A percentile compares a stretch with the other conserved stretches of the same genome.
These are phyloP conservation scores for Discostella stelligeroides DNA, from an alignment of 108 stramenopile species.

Conservation along the genomic window DNA sequence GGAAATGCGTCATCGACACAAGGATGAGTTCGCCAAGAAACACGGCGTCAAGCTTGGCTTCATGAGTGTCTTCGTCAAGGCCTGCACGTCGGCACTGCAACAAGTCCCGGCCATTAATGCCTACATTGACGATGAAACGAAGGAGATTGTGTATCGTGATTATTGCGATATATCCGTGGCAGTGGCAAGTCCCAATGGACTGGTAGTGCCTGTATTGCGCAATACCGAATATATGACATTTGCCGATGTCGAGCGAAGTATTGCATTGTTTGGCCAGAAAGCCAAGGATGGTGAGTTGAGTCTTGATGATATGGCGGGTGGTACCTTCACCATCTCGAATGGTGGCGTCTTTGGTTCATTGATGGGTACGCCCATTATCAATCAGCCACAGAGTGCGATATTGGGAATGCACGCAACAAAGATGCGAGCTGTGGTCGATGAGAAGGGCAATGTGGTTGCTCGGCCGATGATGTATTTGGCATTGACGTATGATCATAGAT, in stretches of 20 bases:
- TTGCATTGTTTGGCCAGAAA: conserved; percentile 95
- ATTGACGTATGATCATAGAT: conserved; percentile 98
- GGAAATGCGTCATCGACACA: conserved; percentile 94
- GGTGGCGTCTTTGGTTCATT: conserved; percentile 99
- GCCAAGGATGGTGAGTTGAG: conserved; percentile 89
- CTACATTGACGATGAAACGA: conserved; percentile 96
- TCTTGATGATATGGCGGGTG: conserved; percentile 99
- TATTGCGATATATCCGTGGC: conserved; percentile 98
- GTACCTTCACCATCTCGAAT: conserved; percentile 99
- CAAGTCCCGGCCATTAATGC: conserved; percentile 98
- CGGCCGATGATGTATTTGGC: conserved; percentile 99
- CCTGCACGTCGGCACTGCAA: conserved; percentile 90
- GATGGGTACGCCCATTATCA: conserved; percentile 99
- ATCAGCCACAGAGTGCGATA: conserved; percentile 99
- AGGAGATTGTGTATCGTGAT: conserved; percentile 99
- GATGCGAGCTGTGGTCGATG: conserved; percentile 95
- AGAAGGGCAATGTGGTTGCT: conserved; percentile 95
- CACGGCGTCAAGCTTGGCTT: conserved; percentile 99
- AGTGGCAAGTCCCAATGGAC: conserved; percentile 94
- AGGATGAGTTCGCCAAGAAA: conserved; percentile 95
- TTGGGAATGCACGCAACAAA: conserved; percentile 99
- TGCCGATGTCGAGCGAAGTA: conserved; percentile 96
- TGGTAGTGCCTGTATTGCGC: conserved; percentile 98
- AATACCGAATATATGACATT: conserved; percentile 97
- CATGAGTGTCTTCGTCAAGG: conserved; percentile 98